Percentiles rank a stretch among this genome's conserved stretches.
These are phyloP conservation scores for Skeletonema marinoi DNA, from an alignment of 108 stramenopile genomes.

Conservation along the genomic window DNA sequence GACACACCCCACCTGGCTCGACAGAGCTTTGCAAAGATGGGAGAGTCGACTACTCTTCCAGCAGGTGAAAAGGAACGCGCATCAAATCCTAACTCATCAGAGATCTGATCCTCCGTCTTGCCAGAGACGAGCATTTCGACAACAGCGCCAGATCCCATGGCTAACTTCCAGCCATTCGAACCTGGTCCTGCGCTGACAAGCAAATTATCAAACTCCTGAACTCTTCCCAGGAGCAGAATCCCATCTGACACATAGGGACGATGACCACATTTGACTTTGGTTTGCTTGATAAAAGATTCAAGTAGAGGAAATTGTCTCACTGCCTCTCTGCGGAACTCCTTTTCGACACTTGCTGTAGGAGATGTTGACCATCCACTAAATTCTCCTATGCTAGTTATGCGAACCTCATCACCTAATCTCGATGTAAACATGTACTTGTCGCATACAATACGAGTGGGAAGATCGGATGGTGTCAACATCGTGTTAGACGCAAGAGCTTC, in stretches of 20 bases:
- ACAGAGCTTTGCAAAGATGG: constrained; percentile 19
- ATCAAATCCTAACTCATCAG: constrained; percentile 29
- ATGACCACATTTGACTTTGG: constrained; percentile 37
- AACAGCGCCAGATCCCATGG: constrained; percentile 48
- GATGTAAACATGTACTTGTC: constrained; percentile 47
- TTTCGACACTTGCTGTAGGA: constrained; percentile 38
- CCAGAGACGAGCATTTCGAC: constrained; percentile 29
- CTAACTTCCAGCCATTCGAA: constrained; percentile 51
- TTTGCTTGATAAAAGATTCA: constrained; percentile 5
- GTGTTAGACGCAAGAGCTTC: constrained; percentile 13
- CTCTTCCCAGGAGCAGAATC: constrained; percentile 32
- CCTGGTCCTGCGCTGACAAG: constrained; percentile 41
- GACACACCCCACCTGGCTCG: constrained; percentile 30
- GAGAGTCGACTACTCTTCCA: constrained; percentile 23
- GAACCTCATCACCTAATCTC: constrained; percentile 47
- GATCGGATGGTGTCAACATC: constrained; percentile 14
- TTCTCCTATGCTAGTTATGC: constrained; percentile 47
- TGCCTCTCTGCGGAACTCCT: constrained; percentile 32
- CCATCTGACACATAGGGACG: constrained; percentile 44
- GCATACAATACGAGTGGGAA: constrained; percentile 38
- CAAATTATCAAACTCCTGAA: constrained; percentile 25
- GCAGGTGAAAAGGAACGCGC: constrained; percentile 28
- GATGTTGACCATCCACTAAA: constrained; percentile 43
- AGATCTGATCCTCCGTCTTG: constrained; percentile 25
- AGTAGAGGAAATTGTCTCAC: constrained; percentile 34